Base-by-base conservation (phyloP, 148 eudicot genomes). In the Silene conica region DNA sequence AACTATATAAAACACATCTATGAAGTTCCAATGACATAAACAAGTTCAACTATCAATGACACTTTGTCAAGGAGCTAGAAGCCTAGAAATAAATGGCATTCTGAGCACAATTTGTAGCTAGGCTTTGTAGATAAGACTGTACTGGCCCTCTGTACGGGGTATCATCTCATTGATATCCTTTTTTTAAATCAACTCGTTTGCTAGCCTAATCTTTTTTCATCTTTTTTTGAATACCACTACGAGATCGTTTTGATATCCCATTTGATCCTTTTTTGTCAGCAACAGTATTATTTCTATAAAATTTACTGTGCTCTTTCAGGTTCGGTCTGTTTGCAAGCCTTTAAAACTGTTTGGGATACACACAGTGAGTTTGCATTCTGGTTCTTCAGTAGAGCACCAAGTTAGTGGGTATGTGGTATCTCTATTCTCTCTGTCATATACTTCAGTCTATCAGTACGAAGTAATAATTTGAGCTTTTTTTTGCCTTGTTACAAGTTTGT, bases 321-420 rank as follows among this genome's bases (percentile, higher is more conserved):
- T 95, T 50, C 89, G 97, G 25, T 72, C 85, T 58, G 83, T 87
- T 20, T 92, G 89, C 94, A 95, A 90, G 83, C 87, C 94, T 71
- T 73, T 95, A 70, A 92, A 95, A 84, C 74, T 79, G 64, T 67
- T 74, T 68, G 96, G 99, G 67, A 76, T 95, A 75, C 97, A 92
- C 80, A 81, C 96, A 22, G 97, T 92, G 78, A 90, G 91, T 74
- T 76, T 95, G 70, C 99, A 95, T 86, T 77, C 92, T 58, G 97
- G 94, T 76, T 86, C 96, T 58, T 67, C 96, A 22, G 57, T 95
- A 58, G 92, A 90, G 70, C 96, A 92, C 66, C 99, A 95, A 86
- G 80, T 87, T 77, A 68, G 72, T 26, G 97, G 99, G 99, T 95
- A 77, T 74, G 89, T 77, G 16, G 25, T 62, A 31, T 71, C 68